A percentile compares a stretch with the other conserved stretches of the same genome.
Conservation (phyloP, 108 stramenopile species). For the Pseudonitzschia delicatissima region DNA sequence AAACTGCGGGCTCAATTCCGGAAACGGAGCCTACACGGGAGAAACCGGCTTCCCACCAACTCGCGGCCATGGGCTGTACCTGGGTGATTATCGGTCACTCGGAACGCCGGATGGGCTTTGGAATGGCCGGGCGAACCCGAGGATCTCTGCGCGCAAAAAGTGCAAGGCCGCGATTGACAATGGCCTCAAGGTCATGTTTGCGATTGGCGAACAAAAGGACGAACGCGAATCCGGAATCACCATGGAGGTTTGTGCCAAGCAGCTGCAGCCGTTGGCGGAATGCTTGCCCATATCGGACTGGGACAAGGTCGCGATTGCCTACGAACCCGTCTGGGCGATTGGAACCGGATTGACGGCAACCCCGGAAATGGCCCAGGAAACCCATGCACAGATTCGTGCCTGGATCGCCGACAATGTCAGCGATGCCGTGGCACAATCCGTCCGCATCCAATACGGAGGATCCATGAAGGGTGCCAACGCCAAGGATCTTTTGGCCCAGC, state of each 20-base stretch:
- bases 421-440: constrained; percentile 69
- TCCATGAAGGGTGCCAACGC: constrained; percentile 94
- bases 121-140: constrained; percentile 91
- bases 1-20: constrained; percentile 66
- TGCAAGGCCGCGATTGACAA: constrained; percentile 92
- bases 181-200: constrained; percentile 96
- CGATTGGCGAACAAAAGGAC: constrained; percentile 97
- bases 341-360: constrained; percentile 98
- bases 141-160: constrained; percentile 92
- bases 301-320: constrained; percentile 90
- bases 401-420: constrained; percentile 90
- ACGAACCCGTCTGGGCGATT: constrained; percentile 97
- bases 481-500: constrained; percentile 72
- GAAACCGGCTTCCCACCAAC: constrained; percentile 84
- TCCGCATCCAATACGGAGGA: constrained; percentile 96
- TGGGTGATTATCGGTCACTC: constrained; percentile 99
- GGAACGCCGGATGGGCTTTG: constrained; percentile 93
- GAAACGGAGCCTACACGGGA: constrained; percentile 95
- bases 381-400: constrained; percentile 90
- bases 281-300: constrained; percentile 69
- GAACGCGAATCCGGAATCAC: constrained; percentile 93
- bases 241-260: constrained; percentile 84
- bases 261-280: constrained; percentile 82
- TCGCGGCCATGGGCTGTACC: constrained; percentile 92
- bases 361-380: constrained; percentile 99